Percentiles rank a stretch among this genome's conserved stretches.
These are phyloP conservation scores for Lactifluus pinguis DNA, from an alignment of 768 basidiomycete genomes.

Conservation along the genomic window DNA sequence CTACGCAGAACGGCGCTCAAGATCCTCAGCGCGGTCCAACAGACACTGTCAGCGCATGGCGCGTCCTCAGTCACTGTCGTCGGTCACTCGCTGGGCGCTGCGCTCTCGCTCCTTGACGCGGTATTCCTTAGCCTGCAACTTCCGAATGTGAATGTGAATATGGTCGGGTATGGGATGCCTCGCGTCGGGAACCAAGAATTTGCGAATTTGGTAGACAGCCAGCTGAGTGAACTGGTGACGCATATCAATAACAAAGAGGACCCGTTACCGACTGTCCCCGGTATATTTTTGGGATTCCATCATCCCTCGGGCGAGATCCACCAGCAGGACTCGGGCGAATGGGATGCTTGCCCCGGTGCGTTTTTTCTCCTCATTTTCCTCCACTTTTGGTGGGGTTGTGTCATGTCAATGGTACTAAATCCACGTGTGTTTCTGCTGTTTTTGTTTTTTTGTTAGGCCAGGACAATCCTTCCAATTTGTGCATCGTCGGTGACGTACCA, in stretches of 20 bases:
- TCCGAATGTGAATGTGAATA: slow-evolving; percentile 5
- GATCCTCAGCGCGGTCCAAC: neutral
- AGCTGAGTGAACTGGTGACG: neutral
- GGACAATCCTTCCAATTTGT: slow-evolving; percentile 46
- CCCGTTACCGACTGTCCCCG: slow-evolving; percentile 30
- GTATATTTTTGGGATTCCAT: slow-evolving; percentile 34
- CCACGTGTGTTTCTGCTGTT: neutral
- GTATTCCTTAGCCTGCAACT: slow-evolving; percentile 22
- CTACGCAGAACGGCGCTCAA: neutral
- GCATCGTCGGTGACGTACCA: slow-evolving; percentile 44
- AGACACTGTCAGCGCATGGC: neutral
- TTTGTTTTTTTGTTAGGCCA: slow-evolving; percentile 32
- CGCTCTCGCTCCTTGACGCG: neutral
- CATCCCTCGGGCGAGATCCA: slow-evolving; percentile 36
- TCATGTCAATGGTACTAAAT: neutral
- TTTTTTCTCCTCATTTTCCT: neutral
- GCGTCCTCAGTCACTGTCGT: slow-evolving; percentile 3
- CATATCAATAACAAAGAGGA: slow-evolving; percentile 22
- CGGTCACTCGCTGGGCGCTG: neutral
- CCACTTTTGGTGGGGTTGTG: neutral
- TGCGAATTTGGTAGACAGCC: slow-evolving; percentile 4
- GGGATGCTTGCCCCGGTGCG: slow-evolving; percentile 40
- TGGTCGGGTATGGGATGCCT: neutral
- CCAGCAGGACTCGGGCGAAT: slow-evolving; percentile 29
- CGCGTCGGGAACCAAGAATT: slow-evolving; percentile 20